Conservation (phyloP, 345 rosid species). For the Gossypium longicalyx region DNA sequence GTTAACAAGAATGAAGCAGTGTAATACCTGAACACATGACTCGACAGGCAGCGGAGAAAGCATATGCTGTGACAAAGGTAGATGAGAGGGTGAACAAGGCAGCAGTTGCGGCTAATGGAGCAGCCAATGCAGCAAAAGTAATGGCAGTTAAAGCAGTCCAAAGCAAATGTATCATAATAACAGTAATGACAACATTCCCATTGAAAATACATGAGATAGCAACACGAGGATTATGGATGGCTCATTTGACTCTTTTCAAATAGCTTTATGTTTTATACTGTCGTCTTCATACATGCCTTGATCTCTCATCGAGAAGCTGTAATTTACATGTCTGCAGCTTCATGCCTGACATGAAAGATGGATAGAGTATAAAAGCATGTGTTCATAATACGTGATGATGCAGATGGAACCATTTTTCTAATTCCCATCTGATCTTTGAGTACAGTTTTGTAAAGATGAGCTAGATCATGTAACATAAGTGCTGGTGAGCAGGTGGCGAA, state of each 20-base stretch:
- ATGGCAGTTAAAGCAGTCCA: slow-evolving; percentile 81
- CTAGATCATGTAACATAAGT: slow-evolving; percentile 1
- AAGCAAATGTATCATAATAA: slow-evolving; percentile 53
- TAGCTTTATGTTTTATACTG: background rate
- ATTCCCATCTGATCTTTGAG: background rate
- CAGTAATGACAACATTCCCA: slow-evolving; percentile 41
- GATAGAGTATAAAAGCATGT: background rate
- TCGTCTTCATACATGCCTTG: slow-evolving; percentile 18
- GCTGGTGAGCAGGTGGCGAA: slow-evolving; percentile 25
- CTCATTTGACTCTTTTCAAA: slow-evolving; percentile 12
- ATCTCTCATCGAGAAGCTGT: slow-evolving; percentile 16
- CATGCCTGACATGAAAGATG: slow-evolving; percentile 5
- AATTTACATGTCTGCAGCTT: background rate
- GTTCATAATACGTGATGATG: background rate
- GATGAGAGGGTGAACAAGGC: slow-evolving; percentile 87
- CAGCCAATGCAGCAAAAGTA: slow-evolving; percentile 89
- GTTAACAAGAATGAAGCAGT: background rate
- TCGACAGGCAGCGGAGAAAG: slow-evolving; percentile 68
- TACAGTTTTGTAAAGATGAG: slow-evolving; percentile 25
- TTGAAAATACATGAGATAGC: background rate
- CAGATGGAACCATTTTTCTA: background rate
- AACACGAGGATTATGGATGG: slow-evolving; percentile 6
- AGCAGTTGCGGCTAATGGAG: slow-evolving; percentile 76
- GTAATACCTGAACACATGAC: slow-evolving; percentile 54
- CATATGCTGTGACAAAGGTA: slow-evolving; percentile 83